Evolutionary conservation across 495 filamentous ascomycete species (phyloP), one percentile per base, ranked within the genome.

Genomic region (Podospora tetraspora): DNA sequence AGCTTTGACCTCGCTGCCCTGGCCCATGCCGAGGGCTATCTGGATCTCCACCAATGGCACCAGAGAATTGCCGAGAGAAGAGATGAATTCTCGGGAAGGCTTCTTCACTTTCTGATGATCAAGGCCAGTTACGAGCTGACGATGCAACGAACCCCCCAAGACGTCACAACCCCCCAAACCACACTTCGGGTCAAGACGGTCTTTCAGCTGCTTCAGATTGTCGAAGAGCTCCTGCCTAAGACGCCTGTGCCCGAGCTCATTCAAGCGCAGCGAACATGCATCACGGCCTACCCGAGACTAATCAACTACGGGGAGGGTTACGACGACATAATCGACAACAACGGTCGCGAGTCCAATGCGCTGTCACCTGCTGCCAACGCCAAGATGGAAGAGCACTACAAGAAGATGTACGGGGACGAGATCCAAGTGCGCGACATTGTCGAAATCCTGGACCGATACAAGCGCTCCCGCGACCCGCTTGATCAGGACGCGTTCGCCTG

Each of bases 401-500:
- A 96, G 77, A 90, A 90, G 70, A 97, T 99, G 92, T 98, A 98
- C 74, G 90, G 91, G 68, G 88, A 91, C 64, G 92, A 97, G 70
- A 84, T 91, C 25, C 89, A 94, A 52, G 88, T 97, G 62, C 84
- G 90, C 30, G 85, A 91, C 66, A 88, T 98, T 72, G 87, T 98
- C 66, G 87, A 91, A 66, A 85, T 90, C 60, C 88, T 99, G 70
- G 87, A 91, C 69, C 82, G 84, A 57, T 94, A 95, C 80, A 97
- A 97, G 79, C 86, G 86, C 52, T 98, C 96, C 0, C 84, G 86
- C 25, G 90, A 95, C 64, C 87, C 92, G 2, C 80, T 86, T 16
- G 92, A 97, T 64, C 93, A 97, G 76, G 95, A 99, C 73, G 83
- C 97, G 4, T 99, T 98, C 76, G 92, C 94, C 13, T 97, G 94